phyloP scores from a whole-genome alignment of 345 rosid species.

The Eucalyptus tenuipes region DNA sequence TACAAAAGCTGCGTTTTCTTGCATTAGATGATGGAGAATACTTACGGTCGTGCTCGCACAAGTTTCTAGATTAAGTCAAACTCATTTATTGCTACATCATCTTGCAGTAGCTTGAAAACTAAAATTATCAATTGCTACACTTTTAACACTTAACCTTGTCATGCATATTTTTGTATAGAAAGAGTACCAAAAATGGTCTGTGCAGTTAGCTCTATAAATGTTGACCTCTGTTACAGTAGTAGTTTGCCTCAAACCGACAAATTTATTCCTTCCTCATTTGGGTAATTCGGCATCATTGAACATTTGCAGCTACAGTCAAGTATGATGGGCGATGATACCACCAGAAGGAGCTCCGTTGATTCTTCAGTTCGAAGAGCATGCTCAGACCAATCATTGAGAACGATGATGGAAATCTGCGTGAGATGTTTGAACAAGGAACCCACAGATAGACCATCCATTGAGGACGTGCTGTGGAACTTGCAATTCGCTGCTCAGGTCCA shows the following conservation, averaged over 20 bases:
- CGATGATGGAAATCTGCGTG: slow-evolving; percentile 66
- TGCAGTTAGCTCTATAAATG: neutral
- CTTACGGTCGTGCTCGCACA: neutral
- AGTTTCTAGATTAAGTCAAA: neutral
- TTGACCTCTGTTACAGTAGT: neutral
- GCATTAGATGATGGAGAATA: neutral
- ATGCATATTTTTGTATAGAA: neutral
- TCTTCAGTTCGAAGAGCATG: slow-evolving; percentile 42
- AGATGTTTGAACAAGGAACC: slow-evolving; percentile 63
- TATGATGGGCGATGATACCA: slow-evolving; percentile 27
- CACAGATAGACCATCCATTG: slow-evolving; percentile 62
- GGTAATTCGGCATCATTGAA: neutral
- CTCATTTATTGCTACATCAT: neutral
- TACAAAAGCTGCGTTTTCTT: neutral
- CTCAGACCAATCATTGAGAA: slow-evolving; percentile 68
- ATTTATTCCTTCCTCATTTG: neutral
- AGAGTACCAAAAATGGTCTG: neutral
- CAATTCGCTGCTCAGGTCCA: slow-evolving; percentile 93
- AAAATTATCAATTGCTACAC: neutral
- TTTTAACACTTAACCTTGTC: neutral
- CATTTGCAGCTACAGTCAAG: slow-evolving; percentile 46
- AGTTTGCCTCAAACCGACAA: neutral
- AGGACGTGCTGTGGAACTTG: slow-evolving; percentile 92
- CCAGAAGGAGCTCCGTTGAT: slow-evolving; percentile 53
- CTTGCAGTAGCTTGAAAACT: neutral